phyloP scores from a whole-genome alignment of 345 rosid species.

The Syzygium jambos region DNA sequence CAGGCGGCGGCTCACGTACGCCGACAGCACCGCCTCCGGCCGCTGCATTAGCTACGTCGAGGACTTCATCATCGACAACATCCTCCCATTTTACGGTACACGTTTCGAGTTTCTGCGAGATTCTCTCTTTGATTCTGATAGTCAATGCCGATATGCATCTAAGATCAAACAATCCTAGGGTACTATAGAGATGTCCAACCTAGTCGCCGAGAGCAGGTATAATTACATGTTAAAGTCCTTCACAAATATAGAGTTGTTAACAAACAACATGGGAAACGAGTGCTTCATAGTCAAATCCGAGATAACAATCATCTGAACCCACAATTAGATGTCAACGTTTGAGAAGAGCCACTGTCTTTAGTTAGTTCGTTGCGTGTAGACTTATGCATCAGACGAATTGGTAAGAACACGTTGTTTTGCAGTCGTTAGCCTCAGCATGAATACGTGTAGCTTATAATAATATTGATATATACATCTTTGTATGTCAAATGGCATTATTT shows the following conservation, averaged over 20 bases:
- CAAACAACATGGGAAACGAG: neutral
- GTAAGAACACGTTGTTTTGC: too few species aligned
- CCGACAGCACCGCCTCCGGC: conserved; percentile 63
- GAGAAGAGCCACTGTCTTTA: neutral
- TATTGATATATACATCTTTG: too few species aligned
- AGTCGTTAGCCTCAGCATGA: too few species aligned
- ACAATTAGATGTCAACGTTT: neutral
- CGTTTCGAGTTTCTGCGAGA: neutral
- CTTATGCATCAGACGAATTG: too few species aligned
- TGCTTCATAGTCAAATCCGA: neutral
- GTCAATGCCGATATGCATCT: neutral
- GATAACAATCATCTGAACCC: neutral
- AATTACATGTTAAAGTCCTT: neutral
- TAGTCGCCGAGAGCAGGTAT: fast-evolving
- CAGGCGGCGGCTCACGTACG: conserved; percentile 29
- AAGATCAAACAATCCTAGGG: neutral
- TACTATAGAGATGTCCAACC: neutral
- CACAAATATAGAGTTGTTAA: too few species aligned
- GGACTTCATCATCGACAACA: conserved; percentile 31
- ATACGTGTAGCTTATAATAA: neutral
- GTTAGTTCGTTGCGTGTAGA: neutral
- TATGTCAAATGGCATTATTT: neutral
- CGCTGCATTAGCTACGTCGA: conserved; percentile 40
- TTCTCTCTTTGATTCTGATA: neutral
- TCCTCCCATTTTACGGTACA: conserved; percentile 53